These are phyloP conservation scores for Candida succiphila DNA, from an alignment of 805 yeast species.

Conservation along the genomic window DNA sequence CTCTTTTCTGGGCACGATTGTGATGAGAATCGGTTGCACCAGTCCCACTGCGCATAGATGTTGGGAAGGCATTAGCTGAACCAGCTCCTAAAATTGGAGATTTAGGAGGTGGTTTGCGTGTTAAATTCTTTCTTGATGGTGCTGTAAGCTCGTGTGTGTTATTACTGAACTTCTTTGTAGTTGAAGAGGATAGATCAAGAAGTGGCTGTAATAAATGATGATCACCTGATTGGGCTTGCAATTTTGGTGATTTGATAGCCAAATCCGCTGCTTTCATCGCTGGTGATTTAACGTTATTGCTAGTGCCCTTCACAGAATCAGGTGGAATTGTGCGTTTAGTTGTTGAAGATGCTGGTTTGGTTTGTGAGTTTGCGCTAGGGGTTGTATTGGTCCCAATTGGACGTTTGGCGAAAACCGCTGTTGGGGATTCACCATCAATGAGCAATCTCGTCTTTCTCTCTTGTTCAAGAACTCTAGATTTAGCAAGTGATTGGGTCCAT, in stretches of 20 bases:
- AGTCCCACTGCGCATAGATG: conserved; percentile 11
- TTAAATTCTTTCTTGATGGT: not conserved
- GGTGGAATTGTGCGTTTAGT: conserved; percentile 9
- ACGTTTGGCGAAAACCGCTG: conserved; percentile 23
- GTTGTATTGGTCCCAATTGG: conserved; percentile 24
- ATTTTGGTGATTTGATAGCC: no score
- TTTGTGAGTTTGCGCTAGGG: not conserved
- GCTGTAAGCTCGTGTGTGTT: not conserved
- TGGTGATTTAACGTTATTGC: no score
- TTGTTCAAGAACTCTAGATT: conserved; percentile 35
- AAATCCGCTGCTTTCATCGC: no score
- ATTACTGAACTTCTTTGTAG: not conserved
- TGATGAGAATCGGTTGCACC: conserved; percentile 2
- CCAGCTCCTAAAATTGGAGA: not conserved
- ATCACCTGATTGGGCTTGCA: conserved; percentile 6
- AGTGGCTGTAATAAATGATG: not conserved
- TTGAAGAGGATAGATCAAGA: not conserved
- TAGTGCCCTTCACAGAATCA: no score
- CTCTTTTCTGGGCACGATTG: conserved; percentile 1
- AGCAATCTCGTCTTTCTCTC: conserved; percentile 27
- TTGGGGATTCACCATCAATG: conserved; percentile 13
- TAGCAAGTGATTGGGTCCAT: conserved; percentile 51
- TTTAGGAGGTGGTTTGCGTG: conserved; percentile 10
- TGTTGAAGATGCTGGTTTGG: conserved; percentile 2
- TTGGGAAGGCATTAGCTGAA: conserved; percentile 5